A percentile compares a stretch with the other conserved stretches of the same genome.
phyloP scores from a whole-genome alignment of 148 eudicot species.

The Salicornia ramosissima region DNA sequence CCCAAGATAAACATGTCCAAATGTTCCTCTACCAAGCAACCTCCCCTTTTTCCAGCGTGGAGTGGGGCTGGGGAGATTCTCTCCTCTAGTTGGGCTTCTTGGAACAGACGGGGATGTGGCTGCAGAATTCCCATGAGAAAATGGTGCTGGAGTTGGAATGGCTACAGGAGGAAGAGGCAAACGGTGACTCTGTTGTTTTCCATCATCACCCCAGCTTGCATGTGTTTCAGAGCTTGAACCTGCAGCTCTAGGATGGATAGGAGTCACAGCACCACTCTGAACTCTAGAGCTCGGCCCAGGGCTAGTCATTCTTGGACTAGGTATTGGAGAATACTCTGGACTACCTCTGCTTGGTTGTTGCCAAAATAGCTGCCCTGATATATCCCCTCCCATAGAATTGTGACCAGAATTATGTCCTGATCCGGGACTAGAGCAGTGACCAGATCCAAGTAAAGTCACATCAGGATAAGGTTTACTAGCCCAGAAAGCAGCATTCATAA shows the following conservation, averaged over 20 bases:
- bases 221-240: slow-evolving; percentile 45
- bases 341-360: slow-evolving; percentile 93
- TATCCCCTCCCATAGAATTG: slow-evolving; percentile 94
- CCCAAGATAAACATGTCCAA: slow-evolving; percentile 95
- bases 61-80: slow-evolving; percentile 67
- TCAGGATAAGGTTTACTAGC: slow-evolving; percentile 70
- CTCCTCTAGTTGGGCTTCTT: slow-evolving; percentile 82
- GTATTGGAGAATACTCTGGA: slow-evolving; percentile 92
- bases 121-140: slow-evolving; percentile 75
- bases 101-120: slow-evolving; percentile 80
- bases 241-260: slow-evolving; percentile 86
- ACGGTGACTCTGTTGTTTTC: slow-evolving; percentile 64
- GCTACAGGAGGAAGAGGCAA: slow-evolving; percentile 89
- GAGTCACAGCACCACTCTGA: slow-evolving; percentile 98
- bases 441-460: slow-evolving; percentile 72
- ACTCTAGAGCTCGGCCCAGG: slow-evolving; percentile 95
- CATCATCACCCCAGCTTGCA: slow-evolving; percentile 61
- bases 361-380: slow-evolving; percentile 79
- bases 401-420: slow-evolving; percentile 97
- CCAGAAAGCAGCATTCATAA: slow-evolving; percentile 55
- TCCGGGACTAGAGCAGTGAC: slow-evolving; percentile 98
- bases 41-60: slow-evolving; percentile 94
- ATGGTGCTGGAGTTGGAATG: slow-evolving; percentile 56
- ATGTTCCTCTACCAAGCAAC: slow-evolving; percentile 90
- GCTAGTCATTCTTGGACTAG: slow-evolving; percentile 93